Conservation (phyloP, 1,284 basidiomycete genomes). For the Chalciporus sp. region DNA sequence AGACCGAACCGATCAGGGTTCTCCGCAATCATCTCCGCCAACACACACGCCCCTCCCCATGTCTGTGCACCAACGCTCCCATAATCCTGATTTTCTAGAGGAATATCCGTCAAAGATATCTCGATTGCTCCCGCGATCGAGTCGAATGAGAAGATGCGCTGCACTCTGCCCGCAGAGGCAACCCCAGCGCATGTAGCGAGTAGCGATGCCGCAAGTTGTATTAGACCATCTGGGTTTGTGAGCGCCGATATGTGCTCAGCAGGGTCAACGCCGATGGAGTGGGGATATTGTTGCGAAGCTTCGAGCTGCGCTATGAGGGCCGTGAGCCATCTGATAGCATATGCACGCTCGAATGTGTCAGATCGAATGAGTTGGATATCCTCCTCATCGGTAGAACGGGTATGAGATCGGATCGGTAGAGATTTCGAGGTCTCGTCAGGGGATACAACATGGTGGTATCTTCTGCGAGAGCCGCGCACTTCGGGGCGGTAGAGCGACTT, state of each 20-base stretch:
- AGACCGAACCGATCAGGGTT: constrained; percentile 59
- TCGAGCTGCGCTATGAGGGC: constrained; percentile 48
- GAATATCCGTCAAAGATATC: constrained; percentile 70
- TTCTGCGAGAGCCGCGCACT: constrained; percentile 37
- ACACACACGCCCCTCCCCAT: constrained; percentile 85
- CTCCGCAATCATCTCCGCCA: constrained; percentile 76
- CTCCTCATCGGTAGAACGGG: not conserved
- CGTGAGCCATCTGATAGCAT: constrained; percentile 73
- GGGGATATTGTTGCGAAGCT: constrained; percentile 1
- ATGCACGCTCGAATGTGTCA: constrained; percentile 69
- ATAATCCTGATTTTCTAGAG: constrained; percentile 75
- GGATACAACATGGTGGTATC: not conserved
- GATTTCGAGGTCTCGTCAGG: not conserved
- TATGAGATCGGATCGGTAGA: not conserved
- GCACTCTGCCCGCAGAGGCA: constrained; percentile 50
- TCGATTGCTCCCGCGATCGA: constrained; percentile 24
- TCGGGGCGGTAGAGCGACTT: constrained; percentile 36
- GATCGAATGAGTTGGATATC: constrained; percentile 32
- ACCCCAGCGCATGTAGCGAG: constrained; percentile 67
- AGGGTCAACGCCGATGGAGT: constrained; percentile 6
- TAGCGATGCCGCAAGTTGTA: constrained; percentile 62
- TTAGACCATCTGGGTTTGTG: constrained; percentile 26
- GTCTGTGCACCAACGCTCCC: constrained; percentile 86
- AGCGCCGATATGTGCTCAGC: not conserved
- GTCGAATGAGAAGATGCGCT: constrained; percentile 44